Percentiles rank a stretch among this genome's conserved stretches.
Evolutionary conservation across 1,139 yeast genomes (phyloP).

Genomic region (Hyphopichia khmerensis): DNA sequence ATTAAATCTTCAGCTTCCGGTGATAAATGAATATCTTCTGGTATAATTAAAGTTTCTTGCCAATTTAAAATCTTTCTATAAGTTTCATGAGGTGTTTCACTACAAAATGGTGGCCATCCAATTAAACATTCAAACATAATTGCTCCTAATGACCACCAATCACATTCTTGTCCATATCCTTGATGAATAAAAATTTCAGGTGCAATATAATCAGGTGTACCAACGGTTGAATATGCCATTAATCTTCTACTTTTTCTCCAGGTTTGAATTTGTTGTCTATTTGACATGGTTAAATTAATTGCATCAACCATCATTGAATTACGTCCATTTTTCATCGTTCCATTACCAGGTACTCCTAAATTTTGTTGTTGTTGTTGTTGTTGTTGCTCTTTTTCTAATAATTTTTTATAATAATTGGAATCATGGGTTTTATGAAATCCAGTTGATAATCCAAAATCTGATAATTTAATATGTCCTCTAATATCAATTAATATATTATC

Average conservation of each 20-base stretch:
- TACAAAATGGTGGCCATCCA: conserved; percentile 99
- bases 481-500: conserved; percentile 79
- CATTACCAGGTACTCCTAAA: conserved; percentile 14
- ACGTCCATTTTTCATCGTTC: conserved; percentile 30
- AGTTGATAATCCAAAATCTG: conserved; percentile 82
- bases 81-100: conserved; percentile 98
- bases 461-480: conserved; percentile 73
- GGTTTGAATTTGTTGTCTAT: conserved; percentile 95
- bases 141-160: conserved; percentile 99
- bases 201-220: conserved; percentile 98
- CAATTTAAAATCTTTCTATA: conserved; percentile 92
- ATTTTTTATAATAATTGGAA: conserved; percentile 70
- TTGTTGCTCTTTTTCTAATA: conserved; percentile 59
- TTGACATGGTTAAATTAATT: conserved; percentile 91
- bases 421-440: conserved; percentile 87
- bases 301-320: conserved; percentile 94
- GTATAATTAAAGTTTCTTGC: conserved; percentile 90
- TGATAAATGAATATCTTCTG: conserved; percentile 91
- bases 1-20: conserved; percentile 94
- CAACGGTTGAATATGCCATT: conserved; percentile 98
- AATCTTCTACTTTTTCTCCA: conserved; percentile 95
- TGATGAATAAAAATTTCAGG: conserved; percentile 96
- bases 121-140: conserved; percentile 98
- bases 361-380: conserved; percentile 16
- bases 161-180: conserved; percentile 99